Evolutionary conservation across 2,329 filamentous ascomycete genomes (phyloP).

Genomic region (Fusarium mundagurra): DNA sequence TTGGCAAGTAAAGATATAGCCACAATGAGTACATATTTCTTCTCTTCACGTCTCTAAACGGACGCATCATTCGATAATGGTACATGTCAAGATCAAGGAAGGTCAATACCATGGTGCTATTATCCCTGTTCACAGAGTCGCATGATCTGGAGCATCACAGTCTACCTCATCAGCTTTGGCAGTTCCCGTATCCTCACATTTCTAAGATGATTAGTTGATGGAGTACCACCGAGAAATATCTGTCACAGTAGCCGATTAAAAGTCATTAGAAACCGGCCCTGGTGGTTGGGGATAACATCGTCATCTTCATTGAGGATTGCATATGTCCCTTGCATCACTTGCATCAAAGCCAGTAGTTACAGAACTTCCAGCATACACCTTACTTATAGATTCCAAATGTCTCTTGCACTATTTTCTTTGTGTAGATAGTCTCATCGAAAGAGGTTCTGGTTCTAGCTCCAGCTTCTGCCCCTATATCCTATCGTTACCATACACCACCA

Average conservation of each 20-base stretch:
- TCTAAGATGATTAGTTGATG: neutral
- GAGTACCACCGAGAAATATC: neutral
- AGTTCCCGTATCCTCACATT: too few relatives aligned
- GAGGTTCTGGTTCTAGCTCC: neutral
- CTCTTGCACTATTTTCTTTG: neutral
- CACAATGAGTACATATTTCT: conserved; percentile 6
- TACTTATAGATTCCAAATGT: neutral
- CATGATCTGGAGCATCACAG: neutral
- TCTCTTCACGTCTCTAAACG: neutral
- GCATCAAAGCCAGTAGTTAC: neutral
- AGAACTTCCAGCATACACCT: neutral
- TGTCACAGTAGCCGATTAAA: neutral
- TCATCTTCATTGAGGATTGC: neutral
- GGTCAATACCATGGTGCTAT: neutral
- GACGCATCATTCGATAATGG: neutral
- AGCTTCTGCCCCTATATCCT: neutral
- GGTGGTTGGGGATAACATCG: neutral
- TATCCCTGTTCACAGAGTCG: neutral
- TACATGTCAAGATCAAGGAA: neutral
- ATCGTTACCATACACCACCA: neutral
- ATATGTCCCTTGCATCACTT: neutral
- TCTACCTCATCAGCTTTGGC: neutral
- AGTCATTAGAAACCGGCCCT: neutral
- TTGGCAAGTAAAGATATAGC: conserved; percentile 8
- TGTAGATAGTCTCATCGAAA: neutral